Base-by-base conservation (phyloP, 108 stramenopile genomes). In the Chaetoceros tenuissimus region DNA sequence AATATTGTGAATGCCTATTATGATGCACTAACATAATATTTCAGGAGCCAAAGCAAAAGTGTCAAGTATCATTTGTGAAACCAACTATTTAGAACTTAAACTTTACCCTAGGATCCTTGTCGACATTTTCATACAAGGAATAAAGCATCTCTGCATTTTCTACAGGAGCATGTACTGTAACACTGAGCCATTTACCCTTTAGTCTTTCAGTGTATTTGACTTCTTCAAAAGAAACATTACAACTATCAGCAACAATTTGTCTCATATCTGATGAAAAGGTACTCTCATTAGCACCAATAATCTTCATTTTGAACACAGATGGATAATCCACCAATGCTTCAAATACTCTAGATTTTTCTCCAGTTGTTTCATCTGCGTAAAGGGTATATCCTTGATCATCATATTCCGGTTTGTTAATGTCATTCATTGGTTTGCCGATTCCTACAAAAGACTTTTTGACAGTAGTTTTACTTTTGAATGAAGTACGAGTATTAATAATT, bases 301-400 rank as follows among this genome's bases (percentile, higher is more conserved):
- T 89, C 58, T 94, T 94, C 74, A 94, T 67, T 24, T 78, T 85
- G 56, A 91, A 91, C 23, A 69, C 57, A n/a, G 73, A 87, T 2
- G 93, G 93, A 64, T 91, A 94, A n/a, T 85, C 79, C 1, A 94
- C 81, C n/a, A 94, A 68, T 2, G 86, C 87, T 55, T 91, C 93
- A 60, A 94, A 91, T 0, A 94, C 89, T 10, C 93, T 81, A 20
- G 81, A 80, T 67, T 90, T 91, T 48, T 91, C 77, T 30, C 89
- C 89, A 2, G 93, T 91, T 28, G 72, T 59, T 59, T 86, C 81
- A 48, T 91, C 80, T 20, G 89, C 79, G 60, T 94, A 94, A 13
- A 91, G 73, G 0, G 93, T 94, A 71, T 90, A 94, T 29, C 92
- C 92, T 47, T 88, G 68, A 30, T 85, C 79, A 65, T 94, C 92